Evolutionary conservation across 2,329 filamentous ascomycete species (phyloP).

Genomic region (Penicillium oxalicum): DNA sequence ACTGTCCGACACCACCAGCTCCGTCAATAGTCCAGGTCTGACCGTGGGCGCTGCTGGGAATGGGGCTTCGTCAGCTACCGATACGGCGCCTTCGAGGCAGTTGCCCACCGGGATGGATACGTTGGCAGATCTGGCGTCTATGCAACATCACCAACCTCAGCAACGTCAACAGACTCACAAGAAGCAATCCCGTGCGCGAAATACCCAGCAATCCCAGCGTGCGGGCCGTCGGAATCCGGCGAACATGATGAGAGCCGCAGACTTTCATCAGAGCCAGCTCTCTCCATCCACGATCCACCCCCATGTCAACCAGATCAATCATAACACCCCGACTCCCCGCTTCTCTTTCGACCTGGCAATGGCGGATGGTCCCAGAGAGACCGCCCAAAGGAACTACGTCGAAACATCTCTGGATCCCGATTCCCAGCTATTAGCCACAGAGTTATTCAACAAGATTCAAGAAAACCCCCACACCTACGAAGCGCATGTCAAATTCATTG

Average conservation of each 20-base stretch:
- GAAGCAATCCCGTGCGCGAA: not conserved
- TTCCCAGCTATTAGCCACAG: constrained; percentile 37
- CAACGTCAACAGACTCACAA: not conserved
- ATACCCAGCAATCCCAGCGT: constrained; percentile 23
- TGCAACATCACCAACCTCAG: constrained; percentile 36
- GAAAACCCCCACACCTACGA: constrained; percentile 45
- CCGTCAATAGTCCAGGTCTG: constrained; percentile 29
- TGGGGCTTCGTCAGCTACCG: constrained; percentile 32
- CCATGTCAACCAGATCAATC: constrained; percentile 32
- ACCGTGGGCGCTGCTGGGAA: constrained; percentile 22
- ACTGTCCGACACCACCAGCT: constrained; percentile 34
- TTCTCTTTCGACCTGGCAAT: constrained; percentile 42
- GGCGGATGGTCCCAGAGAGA: constrained; percentile 39
- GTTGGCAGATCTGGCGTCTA: constrained; percentile 44
- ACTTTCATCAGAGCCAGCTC: constrained; percentile 40
- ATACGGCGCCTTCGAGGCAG: constrained; percentile 33
- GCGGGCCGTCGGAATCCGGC: constrained; percentile 34
- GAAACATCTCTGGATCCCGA: constrained; percentile 39
- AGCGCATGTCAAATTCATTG: constrained; percentile 43
- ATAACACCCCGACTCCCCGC: constrained; percentile 37
- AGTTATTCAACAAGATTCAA: constrained; percentile 39
- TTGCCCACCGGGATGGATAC: constrained; percentile 46
- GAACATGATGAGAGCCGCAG: constrained; percentile 32
- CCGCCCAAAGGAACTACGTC: constrained; percentile 36
- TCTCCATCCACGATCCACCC: constrained; percentile 40